Evolutionary conservation across 768 basidiomycete genomes (phyloP).

Genomic region (Mrakia frigida): DNA sequence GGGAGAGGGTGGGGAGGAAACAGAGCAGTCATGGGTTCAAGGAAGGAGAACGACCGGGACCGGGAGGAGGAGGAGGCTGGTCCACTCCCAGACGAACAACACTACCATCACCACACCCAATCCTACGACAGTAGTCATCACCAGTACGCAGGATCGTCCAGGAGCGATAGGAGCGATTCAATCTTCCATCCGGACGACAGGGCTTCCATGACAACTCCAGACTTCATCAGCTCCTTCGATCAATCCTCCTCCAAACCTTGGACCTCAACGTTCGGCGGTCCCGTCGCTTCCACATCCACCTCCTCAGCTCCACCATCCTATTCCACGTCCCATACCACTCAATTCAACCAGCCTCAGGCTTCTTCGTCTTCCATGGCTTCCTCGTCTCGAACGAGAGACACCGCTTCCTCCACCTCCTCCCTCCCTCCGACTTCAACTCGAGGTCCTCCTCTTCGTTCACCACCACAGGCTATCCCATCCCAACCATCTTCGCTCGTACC

Average conservation of each 20-base stretch:
- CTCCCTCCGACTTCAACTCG: background rate
- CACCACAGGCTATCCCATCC: background rate
- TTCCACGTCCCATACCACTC: too few relatives aligned
- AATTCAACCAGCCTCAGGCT: too few relatives aligned
- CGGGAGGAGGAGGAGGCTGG: background rate
- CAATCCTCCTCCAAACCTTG: slow-evolving; percentile 1
- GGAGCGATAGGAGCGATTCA: background rate
- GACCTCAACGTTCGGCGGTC: background rate
- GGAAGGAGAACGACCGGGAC: background rate
- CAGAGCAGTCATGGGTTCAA: background rate
- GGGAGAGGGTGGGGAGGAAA: slow-evolving; percentile 4
- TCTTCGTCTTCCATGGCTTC: background rate
- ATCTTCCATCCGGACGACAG: background rate
- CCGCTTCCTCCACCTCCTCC: background rate
- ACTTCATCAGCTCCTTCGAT: slow-evolving; percentile 3
- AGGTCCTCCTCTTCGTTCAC: background rate
- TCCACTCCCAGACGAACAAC: too few relatives aligned
- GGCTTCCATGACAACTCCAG: background rate
- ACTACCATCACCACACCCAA: background rate
- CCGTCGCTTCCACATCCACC: background rate
- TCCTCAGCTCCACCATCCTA: background rate
- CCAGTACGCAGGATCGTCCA: background rate
- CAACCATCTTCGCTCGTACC: background rate
- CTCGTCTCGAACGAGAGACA: background rate
- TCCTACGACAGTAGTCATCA: background rate